A percentile compares a stretch with the other conserved stretches of the same genome.
Conservation (phyloP, 179 eudicot species). For the Patellifolia procumbens region DNA sequence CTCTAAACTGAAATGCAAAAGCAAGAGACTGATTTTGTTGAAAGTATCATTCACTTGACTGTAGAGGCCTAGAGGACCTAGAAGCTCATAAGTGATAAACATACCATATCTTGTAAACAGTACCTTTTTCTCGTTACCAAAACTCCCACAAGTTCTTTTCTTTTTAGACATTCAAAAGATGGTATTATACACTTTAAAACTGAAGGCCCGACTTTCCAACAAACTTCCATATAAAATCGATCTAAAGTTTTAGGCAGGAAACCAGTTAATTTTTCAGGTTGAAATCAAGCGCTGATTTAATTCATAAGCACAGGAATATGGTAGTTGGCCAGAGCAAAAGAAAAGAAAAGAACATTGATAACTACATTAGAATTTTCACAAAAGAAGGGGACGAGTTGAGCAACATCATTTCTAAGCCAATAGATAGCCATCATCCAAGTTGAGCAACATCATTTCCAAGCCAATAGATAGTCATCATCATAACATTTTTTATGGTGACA, state of each 20-base stretch:
- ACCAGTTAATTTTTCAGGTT: not conserved
- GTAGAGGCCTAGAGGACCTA: not conserved
- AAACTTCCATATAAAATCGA: not conserved
- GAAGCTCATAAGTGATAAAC: not conserved
- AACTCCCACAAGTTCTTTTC: not conserved
- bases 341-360: not conserved
- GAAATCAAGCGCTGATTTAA: no score
- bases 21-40: conserved; percentile 3
- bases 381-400: not conserved
- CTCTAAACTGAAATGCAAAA: not conserved
- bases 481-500: not conserved
- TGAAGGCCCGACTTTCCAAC: not conserved
- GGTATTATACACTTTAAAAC: not conserved
- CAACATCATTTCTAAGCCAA: not conserved
- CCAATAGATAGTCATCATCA: not conserved
- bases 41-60: not conserved
- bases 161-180: not conserved
- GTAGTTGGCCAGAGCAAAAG: not conserved
- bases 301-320: no score
- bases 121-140: not conserved
- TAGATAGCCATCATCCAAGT: not conserved
- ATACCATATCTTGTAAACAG: not conserved
- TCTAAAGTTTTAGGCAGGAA: not conserved
- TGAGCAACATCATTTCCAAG: not conserved
- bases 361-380: not conserved